Percentiles rank a stretch among this genome's conserved stretches.
Evolutionary conservation across 352 stramenopile species (phyloP).

Genomic region (Pythium rhizo-oryzae): DNA sequence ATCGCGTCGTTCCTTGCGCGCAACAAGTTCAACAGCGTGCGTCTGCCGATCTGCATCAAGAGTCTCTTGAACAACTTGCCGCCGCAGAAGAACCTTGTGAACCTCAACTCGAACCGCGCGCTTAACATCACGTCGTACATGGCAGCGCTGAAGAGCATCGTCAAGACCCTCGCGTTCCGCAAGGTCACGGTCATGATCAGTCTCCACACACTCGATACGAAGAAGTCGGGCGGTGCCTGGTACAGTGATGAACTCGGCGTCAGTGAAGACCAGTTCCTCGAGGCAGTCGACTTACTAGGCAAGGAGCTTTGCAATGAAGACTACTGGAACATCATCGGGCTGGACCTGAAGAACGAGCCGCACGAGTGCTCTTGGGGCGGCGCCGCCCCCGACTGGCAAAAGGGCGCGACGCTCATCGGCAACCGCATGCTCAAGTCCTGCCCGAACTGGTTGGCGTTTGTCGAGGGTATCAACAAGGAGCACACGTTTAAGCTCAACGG

Average conservation of each 20-base stretch:
- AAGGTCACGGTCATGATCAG: slow-evolving; percentile 79
- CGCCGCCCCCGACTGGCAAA: slow-evolving; percentile 47
- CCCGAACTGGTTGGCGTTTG: slow-evolving; percentile 76
- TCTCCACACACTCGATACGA: slow-evolving; percentile 68
- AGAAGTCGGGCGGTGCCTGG: slow-evolving; percentile 59
- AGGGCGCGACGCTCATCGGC: slow-evolving; percentile 66
- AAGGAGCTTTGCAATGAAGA: slow-evolving; percentile 54
- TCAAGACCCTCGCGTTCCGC: slow-evolving; percentile 65
- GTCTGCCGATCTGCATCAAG: slow-evolving; percentile 38
- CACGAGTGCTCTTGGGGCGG: slow-evolving; percentile 63
- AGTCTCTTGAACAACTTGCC: slow-evolving; percentile 26
- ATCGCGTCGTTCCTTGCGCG: slow-evolving; percentile 68
- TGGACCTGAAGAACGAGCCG: slow-evolving; percentile 84
- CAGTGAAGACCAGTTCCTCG: slow-evolving; percentile 57
- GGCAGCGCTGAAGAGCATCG: slow-evolving; percentile 65
- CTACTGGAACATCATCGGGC: slow-evolving; percentile 83
- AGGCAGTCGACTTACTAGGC: slow-evolving; percentile 52
- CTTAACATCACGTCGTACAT: slow-evolving; percentile 75
- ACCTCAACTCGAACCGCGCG: slow-evolving; percentile 75
- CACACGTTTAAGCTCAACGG: slow-evolving; percentile 54
- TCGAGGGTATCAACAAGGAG: slow-evolving; percentile 65
- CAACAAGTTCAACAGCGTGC: slow-evolving; percentile 83
- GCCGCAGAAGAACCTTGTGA: slow-evolving; percentile 69
- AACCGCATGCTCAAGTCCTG: slow-evolving; percentile 76
- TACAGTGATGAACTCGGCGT: slow-evolving; percentile 39